Percentiles rank a stretch among this genome's conserved stretches.
Evolutionary conservation across 139 green algal genomes (phyloP).

Genomic region (Chlamydomonas incerta): DNA sequence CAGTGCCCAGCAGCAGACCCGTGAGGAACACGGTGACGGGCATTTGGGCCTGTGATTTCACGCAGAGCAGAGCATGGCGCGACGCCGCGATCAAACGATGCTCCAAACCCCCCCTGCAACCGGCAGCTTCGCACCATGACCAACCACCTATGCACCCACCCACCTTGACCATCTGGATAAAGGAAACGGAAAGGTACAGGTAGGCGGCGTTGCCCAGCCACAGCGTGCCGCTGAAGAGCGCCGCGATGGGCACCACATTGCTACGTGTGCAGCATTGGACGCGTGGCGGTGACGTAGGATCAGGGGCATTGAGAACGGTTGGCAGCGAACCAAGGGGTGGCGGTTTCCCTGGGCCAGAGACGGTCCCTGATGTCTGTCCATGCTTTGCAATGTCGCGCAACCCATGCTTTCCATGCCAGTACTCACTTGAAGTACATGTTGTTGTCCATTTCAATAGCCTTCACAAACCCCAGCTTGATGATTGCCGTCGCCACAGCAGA

Average conservation of each 20-base stretch:
- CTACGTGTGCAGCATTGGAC: too few relatives aligned
- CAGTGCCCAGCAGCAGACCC: constrained; percentile 74
- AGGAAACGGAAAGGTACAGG: constrained; percentile 92
- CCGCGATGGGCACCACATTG: constrained; percentile 77
- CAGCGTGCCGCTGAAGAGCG: constrained; percentile 86
- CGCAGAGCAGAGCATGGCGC: too few relatives aligned
- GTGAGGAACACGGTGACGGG: constrained; percentile 48
- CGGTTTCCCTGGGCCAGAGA: too few relatives aligned
- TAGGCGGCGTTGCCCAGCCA: constrained; percentile 96
- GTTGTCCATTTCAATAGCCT: constrained; percentile 34
- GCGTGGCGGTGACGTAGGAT: too few relatives aligned
- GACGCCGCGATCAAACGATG: too few relatives aligned
- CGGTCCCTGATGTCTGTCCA: too few relatives aligned
- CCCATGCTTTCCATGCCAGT: neutral
- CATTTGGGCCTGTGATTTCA: constrained; percentile 60
- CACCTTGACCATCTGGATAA: constrained; percentile 97
- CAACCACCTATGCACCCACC: neutral
- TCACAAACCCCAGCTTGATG: constrained; percentile 40
- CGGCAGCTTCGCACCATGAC: too few relatives aligned
- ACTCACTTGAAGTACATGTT: constrained; percentile 46
- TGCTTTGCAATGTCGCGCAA: too few relatives aligned
- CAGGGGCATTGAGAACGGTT: too few relatives aligned
- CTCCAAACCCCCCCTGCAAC: too few relatives aligned
- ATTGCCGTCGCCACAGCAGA: constrained; percentile 38
- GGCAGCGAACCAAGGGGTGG: too few relatives aligned